phyloP scores from a whole-genome alignment of 768 basidiomycete genomes.

The Trametopsis cervina region DNA sequence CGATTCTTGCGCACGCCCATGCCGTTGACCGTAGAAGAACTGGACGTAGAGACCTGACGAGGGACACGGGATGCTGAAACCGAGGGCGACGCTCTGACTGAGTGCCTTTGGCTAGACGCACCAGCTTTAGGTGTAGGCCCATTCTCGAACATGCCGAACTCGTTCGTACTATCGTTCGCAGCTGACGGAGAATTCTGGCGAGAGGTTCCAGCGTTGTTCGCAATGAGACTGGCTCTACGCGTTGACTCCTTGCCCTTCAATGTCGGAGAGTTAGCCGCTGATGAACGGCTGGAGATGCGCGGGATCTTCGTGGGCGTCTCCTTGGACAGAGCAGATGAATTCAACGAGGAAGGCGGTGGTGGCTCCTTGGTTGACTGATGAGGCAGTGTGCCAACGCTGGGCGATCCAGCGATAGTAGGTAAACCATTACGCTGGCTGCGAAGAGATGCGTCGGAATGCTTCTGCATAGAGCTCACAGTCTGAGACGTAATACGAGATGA shows the following conservation, averaged over 20 bases:
- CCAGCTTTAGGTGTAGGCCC: constrained; percentile 40
- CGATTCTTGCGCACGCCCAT: constrained; percentile 62
- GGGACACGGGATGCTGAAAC: constrained; percentile 53
- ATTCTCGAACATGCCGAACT: constrained; percentile 77
- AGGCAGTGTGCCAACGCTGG: constrained; percentile 68
- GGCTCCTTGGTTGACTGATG: constrained; percentile 51
- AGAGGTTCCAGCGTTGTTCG: constrained; percentile 36
- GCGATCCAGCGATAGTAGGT: constrained; percentile 91
- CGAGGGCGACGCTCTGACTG: constrained; percentile 59
- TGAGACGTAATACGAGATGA: constrained; percentile 71
- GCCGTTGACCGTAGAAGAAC: constrained; percentile 37
- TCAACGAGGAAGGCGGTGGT: constrained; percentile 45
- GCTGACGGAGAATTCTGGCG: constrained; percentile 15
- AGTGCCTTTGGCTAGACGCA: constrained; percentile 39
- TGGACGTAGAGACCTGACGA: constrained; percentile 52
- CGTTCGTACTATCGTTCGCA: constrained; percentile 35
- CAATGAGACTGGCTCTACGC: constrained; percentile 61
- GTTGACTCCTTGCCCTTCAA: constrained; percentile 44
- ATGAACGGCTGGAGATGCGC: constrained; percentile 81
- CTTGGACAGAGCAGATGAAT: constrained; percentile 51
- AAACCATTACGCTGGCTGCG: constrained; percentile 60
- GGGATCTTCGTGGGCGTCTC: constrained; percentile 93
- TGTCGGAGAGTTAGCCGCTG: constrained; percentile 68
- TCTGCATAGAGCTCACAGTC: constrained; percentile 82
- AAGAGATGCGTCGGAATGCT: constrained; percentile 77